A percentile compares a stretch with the other conserved stretches of the same genome.
Evolutionary conservation across 345 rosid species (phyloP).

Genomic region (Lagerstroemia speciosa): DNA sequence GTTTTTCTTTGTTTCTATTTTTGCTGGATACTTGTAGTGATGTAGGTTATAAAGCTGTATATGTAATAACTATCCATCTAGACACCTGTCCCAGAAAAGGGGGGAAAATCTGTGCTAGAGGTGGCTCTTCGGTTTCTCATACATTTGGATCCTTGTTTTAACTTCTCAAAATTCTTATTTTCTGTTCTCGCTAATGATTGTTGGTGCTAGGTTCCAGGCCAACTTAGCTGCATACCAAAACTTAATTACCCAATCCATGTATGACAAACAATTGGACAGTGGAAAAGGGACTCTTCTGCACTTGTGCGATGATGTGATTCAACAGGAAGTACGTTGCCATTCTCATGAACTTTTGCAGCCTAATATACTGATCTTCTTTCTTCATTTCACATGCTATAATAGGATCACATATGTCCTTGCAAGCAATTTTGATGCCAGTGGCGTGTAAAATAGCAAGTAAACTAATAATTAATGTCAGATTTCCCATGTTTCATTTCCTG

Average conservation of each 20-base stretch:
- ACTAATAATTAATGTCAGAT: too few relatives aligned
- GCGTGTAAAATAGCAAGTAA: too few relatives aligned
- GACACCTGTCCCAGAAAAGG: background rate
- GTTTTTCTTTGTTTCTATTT: too few relatives aligned
- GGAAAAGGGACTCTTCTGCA: slow-evolving; percentile 95
- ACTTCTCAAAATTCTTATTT: background rate
- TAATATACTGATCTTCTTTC: background rate
- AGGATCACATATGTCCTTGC: background rate
- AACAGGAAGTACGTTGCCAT: slow-evolving; percentile 76
- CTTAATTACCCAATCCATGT: slow-evolving; percentile 89
- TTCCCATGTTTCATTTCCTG: background rate
- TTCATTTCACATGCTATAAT: background rate
- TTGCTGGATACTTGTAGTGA: background rate
- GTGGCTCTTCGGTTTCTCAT: background rate
- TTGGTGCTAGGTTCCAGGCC: slow-evolving; percentile 58
- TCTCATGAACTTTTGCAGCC: slow-evolving; percentile 5
- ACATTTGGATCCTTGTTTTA: background rate
- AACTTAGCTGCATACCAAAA: slow-evolving; percentile 87
- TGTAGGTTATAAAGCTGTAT: background rate
- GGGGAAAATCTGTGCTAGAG: background rate
- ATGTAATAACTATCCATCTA: background rate
- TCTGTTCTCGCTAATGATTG: slow-evolving; percentile 9
- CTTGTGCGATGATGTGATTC: slow-evolving; percentile 94
- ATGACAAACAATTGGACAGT: slow-evolving; percentile 93
- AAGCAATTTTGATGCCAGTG: too few relatives aligned